Evolutionary conservation across 768 basidiomycete species (phyloP), one percentile per base, ranked within the genome.

Genomic region (Phaeotremella fagi): DNA sequence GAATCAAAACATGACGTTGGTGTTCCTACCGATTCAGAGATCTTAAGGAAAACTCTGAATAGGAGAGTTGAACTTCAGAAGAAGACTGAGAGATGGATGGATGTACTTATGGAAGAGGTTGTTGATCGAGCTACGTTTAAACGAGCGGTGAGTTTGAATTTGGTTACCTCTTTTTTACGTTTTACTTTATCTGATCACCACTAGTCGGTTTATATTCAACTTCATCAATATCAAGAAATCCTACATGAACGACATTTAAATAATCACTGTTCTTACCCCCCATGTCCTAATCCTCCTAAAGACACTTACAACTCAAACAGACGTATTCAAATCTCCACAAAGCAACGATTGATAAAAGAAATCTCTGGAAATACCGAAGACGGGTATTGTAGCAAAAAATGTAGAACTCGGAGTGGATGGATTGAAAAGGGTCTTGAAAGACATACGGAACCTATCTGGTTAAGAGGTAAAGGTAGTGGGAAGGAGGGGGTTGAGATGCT

Each of bases 231-330:
- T 45, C 54, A 52, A 16, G 63, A 67, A 46, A 56, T 68, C 23
- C 52, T 50, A 12, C 70, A 70, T 45, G 72, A 73, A 55, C 54
- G 72, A 25, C 72, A 73, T 42, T 60, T 73, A 9, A 64, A 64
- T 46, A 25, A 23, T 1, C 45, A 63, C 28, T 73, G 72, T 53
- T 71, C 68, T 3, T 73, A 73, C 37, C 66, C 70, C 1, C 28
- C 53, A 2, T 73, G 72, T 28, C 38, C 60, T 3, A 70, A 69
- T 22, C 41, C 51, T 0, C 68, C 72, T 0, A 16, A 16, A 5
- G 54, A 45, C 23, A 62, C 64, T 16, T 73, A 62, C 55, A 54
- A 56, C 25, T 41, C 64, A 4, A 20, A 50, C 22, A 46, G 48
- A 26, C 45, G 55, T 26, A 59, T 58, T 36, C 25, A 22, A 7